phyloP scores from a whole-genome alignment of 2,329 filamentous ascomycete species.

The Xylariales sp. region DNA sequence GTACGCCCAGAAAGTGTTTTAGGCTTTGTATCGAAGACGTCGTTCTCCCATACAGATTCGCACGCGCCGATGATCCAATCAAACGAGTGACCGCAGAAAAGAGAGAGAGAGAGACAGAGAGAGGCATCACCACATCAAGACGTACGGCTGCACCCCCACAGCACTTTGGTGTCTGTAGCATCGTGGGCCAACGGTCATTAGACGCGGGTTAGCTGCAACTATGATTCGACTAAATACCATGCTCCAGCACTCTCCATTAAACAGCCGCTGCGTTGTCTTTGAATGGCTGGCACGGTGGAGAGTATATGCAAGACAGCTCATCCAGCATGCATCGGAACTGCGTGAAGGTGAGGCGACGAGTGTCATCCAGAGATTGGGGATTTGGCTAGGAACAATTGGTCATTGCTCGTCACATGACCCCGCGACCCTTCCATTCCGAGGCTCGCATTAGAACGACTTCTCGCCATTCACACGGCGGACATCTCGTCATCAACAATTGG shows the following conservation, averaged over 20 bases:
- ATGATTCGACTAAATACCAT: not conserved
- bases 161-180: no score
- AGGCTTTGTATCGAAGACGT: not conserved
- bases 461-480: constrained; percentile 9
- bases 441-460: not conserved
- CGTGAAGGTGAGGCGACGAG: constrained; percentile 6
- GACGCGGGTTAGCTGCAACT: not conserved
- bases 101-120: no score
- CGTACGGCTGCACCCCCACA: no score
- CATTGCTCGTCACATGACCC: constrained; percentile 8
- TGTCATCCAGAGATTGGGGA: constrained; percentile 1
- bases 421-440: constrained; percentile 1
- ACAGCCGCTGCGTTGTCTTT: not conserved
- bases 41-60: not conserved
- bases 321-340: constrained; percentile 1
- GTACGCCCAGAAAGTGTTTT: not conserved
- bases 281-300: not conserved
- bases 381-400: constrained; percentile 1
- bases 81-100: no score
- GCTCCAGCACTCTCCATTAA: not conserved
- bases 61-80: not conserved
- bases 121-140: no score
- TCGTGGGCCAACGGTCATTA: constrained; percentile 4
- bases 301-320: constrained; percentile 7
- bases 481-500: constrained; percentile 18